These are phyloP conservation scores for Glebionis coronaria DNA, from an alignment of 129 eudicot genomes.

Conservation along the genomic window DNA sequence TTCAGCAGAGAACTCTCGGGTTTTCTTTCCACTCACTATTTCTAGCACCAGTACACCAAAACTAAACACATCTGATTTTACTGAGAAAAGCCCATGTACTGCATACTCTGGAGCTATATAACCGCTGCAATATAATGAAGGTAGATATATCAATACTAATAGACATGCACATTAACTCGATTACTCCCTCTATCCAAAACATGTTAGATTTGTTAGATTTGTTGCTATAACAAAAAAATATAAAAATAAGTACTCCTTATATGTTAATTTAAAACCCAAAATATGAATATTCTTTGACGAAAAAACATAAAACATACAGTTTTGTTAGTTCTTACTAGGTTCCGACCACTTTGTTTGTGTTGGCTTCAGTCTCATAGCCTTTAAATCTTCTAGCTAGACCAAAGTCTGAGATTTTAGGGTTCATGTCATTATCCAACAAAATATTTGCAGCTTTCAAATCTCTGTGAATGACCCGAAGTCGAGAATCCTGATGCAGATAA, in stretches of 20 bases:
- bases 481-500: constrained; percentile 37
- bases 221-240: too few relatives aligned
- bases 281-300: too few relatives aligned
- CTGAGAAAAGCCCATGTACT: constrained; percentile 2
- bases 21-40: constrained; percentile 10
- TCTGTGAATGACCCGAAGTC: constrained; percentile 28
- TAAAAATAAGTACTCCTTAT: too few relatives aligned
- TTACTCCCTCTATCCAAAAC: too few relatives aligned
- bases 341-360: constrained; percentile 34
- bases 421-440: constrained; percentile 27
- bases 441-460: constrained; percentile 37
- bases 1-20: background rate
- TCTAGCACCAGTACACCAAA: constrained; percentile 13
- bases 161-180: too few relatives aligned
- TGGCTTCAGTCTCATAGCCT: constrained; percentile 23
- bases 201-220: too few relatives aligned
- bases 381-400: constrained; percentile 37
- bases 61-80: constrained; percentile 15
- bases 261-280: too few relatives aligned
- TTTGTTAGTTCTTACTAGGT: constrained; percentile 21
- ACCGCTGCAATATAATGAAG: background rate
- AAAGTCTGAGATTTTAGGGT: constrained; percentile 38
- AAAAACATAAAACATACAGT: too few relatives aligned
- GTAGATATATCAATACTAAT: background rate
- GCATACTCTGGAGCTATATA: constrained; percentile 15